Evolutionary conservation across 2,329 filamentous ascomycete species (phyloP).

Genomic region (Curvularia lunata): DNA sequence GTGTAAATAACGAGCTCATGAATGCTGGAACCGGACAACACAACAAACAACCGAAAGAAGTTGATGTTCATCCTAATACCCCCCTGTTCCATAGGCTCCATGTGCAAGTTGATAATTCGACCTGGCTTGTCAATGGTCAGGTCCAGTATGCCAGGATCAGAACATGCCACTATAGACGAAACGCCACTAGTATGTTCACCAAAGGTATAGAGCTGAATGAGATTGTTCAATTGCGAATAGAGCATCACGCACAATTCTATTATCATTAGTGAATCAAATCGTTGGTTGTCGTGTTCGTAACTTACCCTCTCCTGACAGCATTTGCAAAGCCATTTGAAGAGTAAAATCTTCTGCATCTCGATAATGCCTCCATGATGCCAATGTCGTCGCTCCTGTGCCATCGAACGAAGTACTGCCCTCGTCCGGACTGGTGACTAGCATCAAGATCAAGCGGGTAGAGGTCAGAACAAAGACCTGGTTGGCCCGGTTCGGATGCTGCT

Average conservation of each 20-base stretch:
- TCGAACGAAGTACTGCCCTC: conserved; percentile 26
- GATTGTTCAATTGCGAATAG: conserved; percentile 41
- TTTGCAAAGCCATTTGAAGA: conserved; percentile 48
- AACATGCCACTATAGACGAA: conserved; percentile 21
- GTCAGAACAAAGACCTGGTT: conserved; percentile 67
- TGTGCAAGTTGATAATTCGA: conserved; percentile 23
- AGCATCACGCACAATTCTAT: conserved; percentile 41
- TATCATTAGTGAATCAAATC: conserved; percentile 14
- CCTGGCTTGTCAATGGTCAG: conserved; percentile 20
- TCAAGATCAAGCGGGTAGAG: conserved; percentile 57
- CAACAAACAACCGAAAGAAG: conserved; percentile 38
- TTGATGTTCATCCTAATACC: conserved; percentile 25
- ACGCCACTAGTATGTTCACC: conserved; percentile 11
- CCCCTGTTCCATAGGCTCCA: conserved; percentile 30
- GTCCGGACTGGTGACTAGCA: conserved; percentile 51
- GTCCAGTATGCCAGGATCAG: conserved; percentile 36
- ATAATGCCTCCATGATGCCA: conserved; percentile 62
- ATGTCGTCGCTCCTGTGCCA: conserved; percentile 44
- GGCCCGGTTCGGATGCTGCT: conserved; percentile 55
- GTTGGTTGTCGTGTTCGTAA: not conserved
- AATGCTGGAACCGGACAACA: conserved; percentile 35
- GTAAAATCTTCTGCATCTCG: conserved; percentile 60
- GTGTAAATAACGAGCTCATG: conserved; percentile 32
- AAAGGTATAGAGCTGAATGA: conserved; percentile 43
- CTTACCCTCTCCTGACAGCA: conserved; percentile 42